Percentiles rank a stretch among this genome's conserved stretches.
Evolutionary conservation across 1,284 basidiomycete species (phyloP).

Genomic region (Uromyces viciae-fabae): DNA sequence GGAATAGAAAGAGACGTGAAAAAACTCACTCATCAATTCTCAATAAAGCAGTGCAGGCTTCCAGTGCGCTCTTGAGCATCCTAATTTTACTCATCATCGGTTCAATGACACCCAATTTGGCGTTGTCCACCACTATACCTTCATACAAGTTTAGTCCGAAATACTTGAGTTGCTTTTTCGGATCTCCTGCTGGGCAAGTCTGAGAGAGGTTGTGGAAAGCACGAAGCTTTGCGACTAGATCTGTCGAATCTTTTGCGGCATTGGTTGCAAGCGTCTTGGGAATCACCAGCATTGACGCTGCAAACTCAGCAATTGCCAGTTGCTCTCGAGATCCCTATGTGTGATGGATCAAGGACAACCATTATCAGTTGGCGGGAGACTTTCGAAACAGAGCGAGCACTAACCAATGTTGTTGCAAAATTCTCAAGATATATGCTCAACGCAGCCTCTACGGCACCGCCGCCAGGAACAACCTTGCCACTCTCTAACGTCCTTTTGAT

Average conservation of each 20-base stretch:
- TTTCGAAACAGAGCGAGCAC: conserved; percentile 50
- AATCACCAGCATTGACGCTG: conserved; percentile 84
- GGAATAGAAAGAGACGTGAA: conserved; percentile 45
- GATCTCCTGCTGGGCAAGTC: conserved; percentile 75
- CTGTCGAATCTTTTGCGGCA: conserved; percentile 96
- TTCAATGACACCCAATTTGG: conserved; percentile 87
- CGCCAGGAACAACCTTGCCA: conserved; percentile 91
- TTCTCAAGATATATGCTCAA: conserved; percentile 97
- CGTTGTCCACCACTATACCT: conserved; percentile 91
- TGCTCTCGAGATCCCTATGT: conserved; percentile 90
- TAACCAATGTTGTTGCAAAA: conserved; percentile 91
- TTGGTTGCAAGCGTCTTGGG: conserved; percentile 97
- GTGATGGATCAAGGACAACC: not conserved
- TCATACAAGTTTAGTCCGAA: conserved; percentile 93
- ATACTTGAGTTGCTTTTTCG: conserved; percentile 88
- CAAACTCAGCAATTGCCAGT: conserved; percentile 97
- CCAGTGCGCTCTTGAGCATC: conserved; percentile 91
- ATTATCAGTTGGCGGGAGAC: not conserved
- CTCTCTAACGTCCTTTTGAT: conserved; percentile 98
- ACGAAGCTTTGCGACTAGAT: conserved; percentile 91
- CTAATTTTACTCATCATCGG: conserved; percentile 96
- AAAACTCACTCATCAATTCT: conserved; percentile 75
- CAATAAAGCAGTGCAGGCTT: conserved; percentile 89
- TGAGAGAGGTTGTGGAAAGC: conserved; percentile 97
- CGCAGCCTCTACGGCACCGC: conserved; percentile 95